These are phyloP conservation scores for Ganoderma leucocontextum DNA, from an alignment of 1,284 basidiomycete species.

Conservation along the genomic window DNA sequence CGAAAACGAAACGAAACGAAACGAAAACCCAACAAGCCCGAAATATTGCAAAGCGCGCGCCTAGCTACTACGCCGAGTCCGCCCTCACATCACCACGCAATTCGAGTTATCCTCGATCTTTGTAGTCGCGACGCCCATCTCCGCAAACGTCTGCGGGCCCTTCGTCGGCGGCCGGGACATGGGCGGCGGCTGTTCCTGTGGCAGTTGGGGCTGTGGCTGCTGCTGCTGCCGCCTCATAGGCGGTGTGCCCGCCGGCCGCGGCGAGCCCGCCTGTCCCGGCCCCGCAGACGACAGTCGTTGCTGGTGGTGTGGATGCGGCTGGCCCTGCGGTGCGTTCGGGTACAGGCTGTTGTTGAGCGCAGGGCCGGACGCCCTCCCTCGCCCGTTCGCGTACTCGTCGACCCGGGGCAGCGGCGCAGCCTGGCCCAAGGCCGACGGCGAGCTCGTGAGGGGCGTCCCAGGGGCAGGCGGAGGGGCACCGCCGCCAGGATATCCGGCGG, in stretches of 20 bases:
- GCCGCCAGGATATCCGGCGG: conserved; percentile 8
- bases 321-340: conserved; percentile 11
- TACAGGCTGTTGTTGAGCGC: conserved; percentile 12
- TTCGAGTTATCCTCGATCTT: conserved; percentile 78
- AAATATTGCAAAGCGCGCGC: background rate
- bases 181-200: conserved; percentile 15
- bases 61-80: too few species aligned
- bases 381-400: conserved; percentile 15
- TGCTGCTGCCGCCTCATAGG: conserved; percentile 23
- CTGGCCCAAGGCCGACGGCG: conserved; percentile 24
- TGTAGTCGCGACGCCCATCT: conserved; percentile 87
- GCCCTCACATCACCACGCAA: conserved; percentile 79
- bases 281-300: conserved; percentile 16
- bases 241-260: conserved; percentile 27
- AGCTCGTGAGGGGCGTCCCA: conserved; percentile 18
- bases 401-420: conserved; percentile 29
- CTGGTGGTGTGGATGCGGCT: conserved; percentile 9
- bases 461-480: background rate
- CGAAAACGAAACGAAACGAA: background rate
- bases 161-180: conserved; percentile 34
- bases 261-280: conserved; percentile 16
- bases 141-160: conserved; percentile 85
- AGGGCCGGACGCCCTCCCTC: conserved; percentile 14
- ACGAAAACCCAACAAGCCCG: background rate
- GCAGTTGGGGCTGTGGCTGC: conserved; percentile 2